A percentile compares a stretch with the other conserved stretches of the same genome.
Evolutionary conservation across 257 asterid genomes (phyloP).

Genomic region (Striga asiatica): DNA sequence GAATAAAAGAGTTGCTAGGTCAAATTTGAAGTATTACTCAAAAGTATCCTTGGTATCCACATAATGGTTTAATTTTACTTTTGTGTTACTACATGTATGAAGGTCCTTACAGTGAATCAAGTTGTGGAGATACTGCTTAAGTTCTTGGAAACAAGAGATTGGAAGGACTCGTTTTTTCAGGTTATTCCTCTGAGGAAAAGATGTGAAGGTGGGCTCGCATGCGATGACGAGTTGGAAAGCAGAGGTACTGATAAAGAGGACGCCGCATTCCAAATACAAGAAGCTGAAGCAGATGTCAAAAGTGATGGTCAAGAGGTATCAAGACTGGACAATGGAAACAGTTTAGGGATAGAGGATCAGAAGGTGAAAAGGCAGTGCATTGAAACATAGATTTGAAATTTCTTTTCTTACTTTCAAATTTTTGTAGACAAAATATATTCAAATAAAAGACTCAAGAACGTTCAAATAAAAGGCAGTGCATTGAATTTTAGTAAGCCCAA

Average conservation of each 20-base stretch:
- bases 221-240: constrained; percentile 21
- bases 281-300: background rate
- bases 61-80: background rate
- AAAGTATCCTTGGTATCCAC: background rate
- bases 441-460: background rate
- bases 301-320: constrained; percentile 4
- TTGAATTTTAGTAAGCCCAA: background rate
- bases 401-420: too few relatives aligned
- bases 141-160: constrained; percentile 66
- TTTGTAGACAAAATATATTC: background rate
- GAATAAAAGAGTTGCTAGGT: too few relatives aligned
- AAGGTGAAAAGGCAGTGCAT: constrained; percentile 54
- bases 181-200: constrained; percentile 93
- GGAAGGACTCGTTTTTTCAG: constrained; percentile 71
- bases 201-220: constrained; percentile 35
- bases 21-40: background rate
- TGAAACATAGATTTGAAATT: constrained; percentile 15
- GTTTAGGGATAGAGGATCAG: constrained; percentile 19
- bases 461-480: constrained; percentile 13
- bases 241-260: constrained; percentile 18
- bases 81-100: constrained; percentile 10
- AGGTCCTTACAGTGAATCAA: constrained; percentile 97
- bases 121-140: constrained; percentile 80
- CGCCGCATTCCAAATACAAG: constrained; percentile 14
- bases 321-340: constrained; percentile 15